These are phyloP conservation scores for Dispira simplex DNA, from an alignment of 192 early-diverging fungal genomes.

Conservation along the genomic window DNA sequence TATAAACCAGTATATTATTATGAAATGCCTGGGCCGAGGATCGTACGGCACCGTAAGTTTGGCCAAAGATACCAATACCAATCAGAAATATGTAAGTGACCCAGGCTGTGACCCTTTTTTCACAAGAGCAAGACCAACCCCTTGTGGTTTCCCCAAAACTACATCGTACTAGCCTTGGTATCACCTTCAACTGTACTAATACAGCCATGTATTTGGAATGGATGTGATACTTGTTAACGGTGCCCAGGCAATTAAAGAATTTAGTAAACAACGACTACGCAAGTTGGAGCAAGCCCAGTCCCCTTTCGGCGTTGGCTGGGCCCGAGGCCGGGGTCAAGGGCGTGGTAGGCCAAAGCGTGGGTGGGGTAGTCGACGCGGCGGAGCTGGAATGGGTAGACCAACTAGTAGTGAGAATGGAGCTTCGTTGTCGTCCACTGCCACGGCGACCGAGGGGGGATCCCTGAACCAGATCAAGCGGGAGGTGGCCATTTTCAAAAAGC, in stretches of 20 bases:
- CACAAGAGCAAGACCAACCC: neutral
- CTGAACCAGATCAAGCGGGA: constrained; percentile 77
- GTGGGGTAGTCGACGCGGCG: neutral
- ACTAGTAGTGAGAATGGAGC: too few relatives aligned
- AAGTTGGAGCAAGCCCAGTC: constrained; percentile 42
- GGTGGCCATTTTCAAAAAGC: constrained; percentile 88
- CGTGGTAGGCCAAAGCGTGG: constrained; percentile 23
- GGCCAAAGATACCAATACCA: constrained; percentile 37
- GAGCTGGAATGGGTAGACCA: too few relatives aligned
- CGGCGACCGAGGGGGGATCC: constrained; percentile 14
- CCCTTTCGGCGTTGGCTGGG: constrained; percentile 23
- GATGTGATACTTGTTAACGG: neutral
- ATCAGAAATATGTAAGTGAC: constrained; percentile 36
- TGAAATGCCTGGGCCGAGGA: constrained; percentile 66
- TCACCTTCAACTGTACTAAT: neutral
- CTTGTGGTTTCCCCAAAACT: neutral
- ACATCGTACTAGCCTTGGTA: neutral
- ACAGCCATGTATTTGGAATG: neutral
- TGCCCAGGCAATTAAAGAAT: constrained; percentile 85
- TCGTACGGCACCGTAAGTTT: constrained; percentile 81
- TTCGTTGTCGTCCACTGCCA: too few relatives aligned
- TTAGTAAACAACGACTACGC: constrained; percentile 70
- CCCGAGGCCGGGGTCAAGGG: constrained; percentile 37
- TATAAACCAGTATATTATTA: constrained; percentile 73
- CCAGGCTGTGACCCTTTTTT: neutral